Evolutionary conservation across 2,329 filamentous ascomycete genomes (phyloP).

Genomic region (Orbilia brochopaga): DNA sequence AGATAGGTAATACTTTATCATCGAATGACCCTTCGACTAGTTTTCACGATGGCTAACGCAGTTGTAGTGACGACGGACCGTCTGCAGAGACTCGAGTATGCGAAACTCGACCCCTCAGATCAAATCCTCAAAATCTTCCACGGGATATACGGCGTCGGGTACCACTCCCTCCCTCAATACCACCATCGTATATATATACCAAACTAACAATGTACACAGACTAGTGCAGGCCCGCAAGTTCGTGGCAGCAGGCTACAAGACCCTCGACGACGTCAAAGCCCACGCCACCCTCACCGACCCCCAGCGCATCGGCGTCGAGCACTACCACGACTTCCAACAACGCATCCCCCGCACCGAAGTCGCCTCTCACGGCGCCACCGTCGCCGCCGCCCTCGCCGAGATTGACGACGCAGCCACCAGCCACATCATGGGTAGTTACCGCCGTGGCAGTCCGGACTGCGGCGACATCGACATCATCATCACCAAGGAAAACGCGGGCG

Average conservation of each 20-base stretch:
- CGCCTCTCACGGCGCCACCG: slow-evolving; percentile 69
- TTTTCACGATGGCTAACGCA: background rate
- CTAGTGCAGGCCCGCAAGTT: slow-evolving; percentile 73
- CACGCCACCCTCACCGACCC: slow-evolving; percentile 70
- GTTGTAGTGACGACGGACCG: slow-evolving; percentile 68
- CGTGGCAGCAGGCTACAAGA: slow-evolving; percentile 75
- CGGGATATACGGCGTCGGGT: slow-evolving; percentile 78
- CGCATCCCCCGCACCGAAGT: slow-evolving; percentile 82
- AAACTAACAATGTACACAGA: background rate
- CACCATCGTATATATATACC: background rate
- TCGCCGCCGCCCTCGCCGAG: slow-evolving; percentile 65
- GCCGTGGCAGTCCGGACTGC: slow-evolving; percentile 74
- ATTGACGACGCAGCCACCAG: slow-evolving; percentile 72
- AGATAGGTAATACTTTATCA: slow-evolving; percentile 64
- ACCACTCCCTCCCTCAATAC: background rate
- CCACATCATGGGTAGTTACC: slow-evolving; percentile 82
- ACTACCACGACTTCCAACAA: slow-evolving; percentile 77
- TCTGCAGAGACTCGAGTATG: slow-evolving; percentile 74
- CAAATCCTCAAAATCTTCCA: slow-evolving; percentile 72
- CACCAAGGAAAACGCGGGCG: slow-evolving; percentile 68
- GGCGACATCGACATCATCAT: slow-evolving; percentile 84
- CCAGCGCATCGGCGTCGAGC: slow-evolving; percentile 77
- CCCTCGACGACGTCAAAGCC: slow-evolving; percentile 71
- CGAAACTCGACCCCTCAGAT: slow-evolving; percentile 71
- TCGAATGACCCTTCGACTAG: background rate